phyloP scores from a whole-genome alignment of 306 rosid genomes.

The Ormosia semicastrata region DNA sequence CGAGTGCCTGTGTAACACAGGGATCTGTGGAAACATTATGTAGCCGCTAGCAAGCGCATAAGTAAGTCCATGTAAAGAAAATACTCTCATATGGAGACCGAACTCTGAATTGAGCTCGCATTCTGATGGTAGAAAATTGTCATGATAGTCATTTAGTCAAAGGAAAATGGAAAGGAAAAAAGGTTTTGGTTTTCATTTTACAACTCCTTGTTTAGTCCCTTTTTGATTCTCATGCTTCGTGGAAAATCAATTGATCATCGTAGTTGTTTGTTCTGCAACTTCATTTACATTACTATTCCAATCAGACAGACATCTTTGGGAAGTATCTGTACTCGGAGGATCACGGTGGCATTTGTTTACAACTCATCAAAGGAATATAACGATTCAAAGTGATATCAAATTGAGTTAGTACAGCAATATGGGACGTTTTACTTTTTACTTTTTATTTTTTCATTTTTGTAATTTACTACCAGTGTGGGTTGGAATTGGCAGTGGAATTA shows the following conservation, averaged over 20 bases:
- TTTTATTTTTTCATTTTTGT: background rate
- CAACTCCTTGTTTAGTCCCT: background rate
- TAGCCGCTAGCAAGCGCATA: slow-evolving; percentile 30
- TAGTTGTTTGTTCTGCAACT: slow-evolving; percentile 10
- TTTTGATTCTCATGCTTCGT: background rate
- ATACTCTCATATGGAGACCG: slow-evolving; percentile 36
- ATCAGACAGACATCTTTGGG: background rate
- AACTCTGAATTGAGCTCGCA: slow-evolving; percentile 16
- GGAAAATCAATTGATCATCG: slow-evolving; percentile 16
- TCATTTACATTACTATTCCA: background rate
- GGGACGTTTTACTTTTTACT: background rate
- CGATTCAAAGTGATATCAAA: background rate
- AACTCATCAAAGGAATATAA: background rate
- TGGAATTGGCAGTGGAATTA: background rate
- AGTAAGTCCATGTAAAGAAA: slow-evolving; percentile 58
- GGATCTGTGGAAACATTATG: slow-evolving; percentile 20
- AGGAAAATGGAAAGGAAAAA: slow-evolving; percentile 8
- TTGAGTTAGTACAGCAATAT: background rate
- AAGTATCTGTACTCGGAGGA: background rate
- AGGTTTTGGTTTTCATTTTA: background rate
- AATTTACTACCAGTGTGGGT: background rate
- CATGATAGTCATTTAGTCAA: slow-evolving; percentile 14
- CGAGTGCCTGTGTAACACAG: slow-evolving; percentile 79
- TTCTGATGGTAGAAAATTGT: slow-evolving; percentile 31
- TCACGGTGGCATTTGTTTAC: background rate